Evolutionary conservation across 441 rosid species (phyloP).

Genomic region (Adansonia gregorii): DNA sequence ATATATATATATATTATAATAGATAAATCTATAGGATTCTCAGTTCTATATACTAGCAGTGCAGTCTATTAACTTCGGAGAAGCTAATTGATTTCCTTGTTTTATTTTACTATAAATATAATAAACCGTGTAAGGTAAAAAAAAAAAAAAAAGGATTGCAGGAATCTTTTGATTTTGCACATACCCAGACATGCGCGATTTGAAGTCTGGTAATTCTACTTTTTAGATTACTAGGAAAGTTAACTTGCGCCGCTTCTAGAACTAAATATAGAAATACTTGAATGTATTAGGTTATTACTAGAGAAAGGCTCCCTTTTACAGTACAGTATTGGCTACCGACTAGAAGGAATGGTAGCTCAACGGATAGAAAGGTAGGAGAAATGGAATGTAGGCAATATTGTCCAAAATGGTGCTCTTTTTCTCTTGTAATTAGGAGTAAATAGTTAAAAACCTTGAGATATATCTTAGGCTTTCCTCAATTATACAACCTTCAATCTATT

Average conservation of each 20-base stretch:
- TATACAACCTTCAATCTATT: not conserved
- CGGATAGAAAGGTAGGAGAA: not conserved
- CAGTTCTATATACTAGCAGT: not conserved
- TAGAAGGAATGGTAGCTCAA: not conserved
- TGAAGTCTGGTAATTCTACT: not conserved
- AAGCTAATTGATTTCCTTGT: not conserved
- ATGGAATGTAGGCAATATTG: not conserved
- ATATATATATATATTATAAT: no score
- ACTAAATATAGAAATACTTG: not conserved
- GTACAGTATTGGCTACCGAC: not conserved
- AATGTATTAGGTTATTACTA: not conserved
- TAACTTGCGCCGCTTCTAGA: not conserved
- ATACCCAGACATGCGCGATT: not conserved
- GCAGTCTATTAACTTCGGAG: not conserved
- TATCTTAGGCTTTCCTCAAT: not conserved
- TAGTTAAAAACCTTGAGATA: not conserved
- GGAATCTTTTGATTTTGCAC: constrained; percentile 2
- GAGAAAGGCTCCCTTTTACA: not conserved
- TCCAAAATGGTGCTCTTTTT: not conserved
- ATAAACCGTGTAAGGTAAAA: not conserved
- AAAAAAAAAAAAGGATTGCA: not conserved
- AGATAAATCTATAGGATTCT: not conserved
- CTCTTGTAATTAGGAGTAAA: not conserved
- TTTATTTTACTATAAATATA: not conserved
- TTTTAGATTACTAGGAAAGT: not conserved